phyloP scores from a whole-genome alignment of 2,329 filamentous ascomycete species.

The Cryphonectria naterciae region DNA sequence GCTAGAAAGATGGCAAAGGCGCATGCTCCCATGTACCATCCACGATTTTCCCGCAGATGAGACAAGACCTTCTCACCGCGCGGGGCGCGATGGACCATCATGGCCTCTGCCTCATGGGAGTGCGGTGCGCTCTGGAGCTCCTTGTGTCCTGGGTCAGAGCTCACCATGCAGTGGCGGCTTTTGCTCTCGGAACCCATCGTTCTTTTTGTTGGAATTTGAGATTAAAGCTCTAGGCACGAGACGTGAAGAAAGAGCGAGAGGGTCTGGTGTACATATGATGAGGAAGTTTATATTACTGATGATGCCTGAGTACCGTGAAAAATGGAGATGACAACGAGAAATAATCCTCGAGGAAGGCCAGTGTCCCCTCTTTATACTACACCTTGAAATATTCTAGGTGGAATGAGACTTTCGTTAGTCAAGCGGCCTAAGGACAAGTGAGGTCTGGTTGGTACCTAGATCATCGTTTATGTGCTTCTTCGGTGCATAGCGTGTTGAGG shows the following conservation, averaged over 20 bases:
- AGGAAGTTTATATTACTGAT: no score
- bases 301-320: not conserved
- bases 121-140: not conserved
- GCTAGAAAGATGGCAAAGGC: slow-evolving; percentile 46
- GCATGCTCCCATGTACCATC: not conserved
- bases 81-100: not conserved
- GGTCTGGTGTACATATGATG: not conserved
- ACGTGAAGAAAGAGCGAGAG: not conserved
- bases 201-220: not conserved
- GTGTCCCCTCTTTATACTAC: not conserved
- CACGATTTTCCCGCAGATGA: not conserved
- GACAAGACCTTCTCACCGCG: not conserved
- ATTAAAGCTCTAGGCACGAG: not conserved
- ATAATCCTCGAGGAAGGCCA: not conserved
- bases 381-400: not conserved
- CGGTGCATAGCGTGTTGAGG: not conserved
- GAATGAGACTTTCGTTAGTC: not conserved
- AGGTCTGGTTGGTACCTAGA: not conserved
- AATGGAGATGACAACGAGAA: not conserved
- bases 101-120: not conserved
- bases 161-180: not conserved
- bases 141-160: not conserved
- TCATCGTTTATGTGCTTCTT: not conserved
- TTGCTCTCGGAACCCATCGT: not conserved
- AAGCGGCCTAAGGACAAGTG: not conserved